Conservation (phyloP, 305 asterid species). For the Caryopteris hybrid region DNA sequence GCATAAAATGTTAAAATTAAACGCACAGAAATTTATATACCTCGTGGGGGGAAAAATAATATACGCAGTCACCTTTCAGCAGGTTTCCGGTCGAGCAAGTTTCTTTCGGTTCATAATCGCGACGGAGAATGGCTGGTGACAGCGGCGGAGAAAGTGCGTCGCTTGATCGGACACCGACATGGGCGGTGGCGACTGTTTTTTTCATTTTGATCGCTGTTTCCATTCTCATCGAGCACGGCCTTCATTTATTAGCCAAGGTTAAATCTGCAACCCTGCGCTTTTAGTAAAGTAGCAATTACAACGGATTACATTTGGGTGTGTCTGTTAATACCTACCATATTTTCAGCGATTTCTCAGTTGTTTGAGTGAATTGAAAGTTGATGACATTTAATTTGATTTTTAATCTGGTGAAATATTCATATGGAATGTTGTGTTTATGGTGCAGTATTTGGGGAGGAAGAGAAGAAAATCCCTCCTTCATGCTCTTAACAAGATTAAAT, state of each 20-base stretch:
- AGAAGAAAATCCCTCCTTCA: slow-evolving; percentile 48
- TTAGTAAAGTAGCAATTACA: neutral
- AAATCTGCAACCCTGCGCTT: neutral
- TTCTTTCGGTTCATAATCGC: neutral
- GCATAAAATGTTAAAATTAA: neutral
- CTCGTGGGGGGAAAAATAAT: neutral
- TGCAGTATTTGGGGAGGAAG: slow-evolving; percentile 57
- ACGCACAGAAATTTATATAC: neutral
- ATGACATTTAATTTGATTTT: neutral
- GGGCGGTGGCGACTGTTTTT: slow-evolving; percentile 74
- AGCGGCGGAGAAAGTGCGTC: slow-evolving; percentile 24
- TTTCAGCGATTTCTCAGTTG: neutral
- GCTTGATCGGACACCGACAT: slow-evolving; percentile 56
- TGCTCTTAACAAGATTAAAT: slow-evolving; percentile 58
- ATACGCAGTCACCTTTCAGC: neutral
- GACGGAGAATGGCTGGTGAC: slow-evolving; percentile 36
- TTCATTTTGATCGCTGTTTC: slow-evolving; percentile 50
- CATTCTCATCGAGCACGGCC: slow-evolving; percentile 55
- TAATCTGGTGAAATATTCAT: no score
- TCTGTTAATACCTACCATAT: neutral
- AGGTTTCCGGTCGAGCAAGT: neutral
- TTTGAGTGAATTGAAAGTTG: neutral
- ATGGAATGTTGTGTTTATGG: neutral
- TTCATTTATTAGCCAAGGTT: slow-evolving; percentile 66
- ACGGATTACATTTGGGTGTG: neutral